A percentile compares a stretch with the other conserved stretches of the same genome.
Conservation (phyloP, 2,329 filamentous ascomycete species). For the Colletotrichum lentis region DNA sequence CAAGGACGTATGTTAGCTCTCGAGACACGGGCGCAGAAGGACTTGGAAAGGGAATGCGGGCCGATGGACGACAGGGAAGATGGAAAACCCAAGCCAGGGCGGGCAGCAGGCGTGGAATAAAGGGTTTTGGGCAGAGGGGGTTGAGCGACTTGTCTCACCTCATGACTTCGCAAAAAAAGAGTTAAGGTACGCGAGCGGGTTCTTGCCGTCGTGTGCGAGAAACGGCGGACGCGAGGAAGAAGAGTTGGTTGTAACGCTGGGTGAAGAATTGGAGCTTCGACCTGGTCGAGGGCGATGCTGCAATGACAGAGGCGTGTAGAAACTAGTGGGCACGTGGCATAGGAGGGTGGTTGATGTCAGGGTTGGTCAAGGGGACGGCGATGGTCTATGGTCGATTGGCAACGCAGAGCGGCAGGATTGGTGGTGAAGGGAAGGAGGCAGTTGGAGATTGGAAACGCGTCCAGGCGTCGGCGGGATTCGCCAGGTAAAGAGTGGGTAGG, state of each 20-base stretch:
- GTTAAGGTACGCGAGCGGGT: constrained; percentile 11
- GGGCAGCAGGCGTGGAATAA: constrained; percentile 32
- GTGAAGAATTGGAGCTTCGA: background rate
- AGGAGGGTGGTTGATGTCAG: background rate
- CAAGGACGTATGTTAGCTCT: constrained; percentile 38
- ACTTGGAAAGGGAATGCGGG: constrained; percentile 27
- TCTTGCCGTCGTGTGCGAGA: constrained; percentile 8
- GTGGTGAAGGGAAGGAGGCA: background rate
- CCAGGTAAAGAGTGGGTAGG: constrained; percentile 4
- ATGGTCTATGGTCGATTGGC: constrained; percentile 20
- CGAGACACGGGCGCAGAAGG: constrained; percentile 31
- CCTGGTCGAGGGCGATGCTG: background rate
- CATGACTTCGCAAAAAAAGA: constrained; percentile 32
- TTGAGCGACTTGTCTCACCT: constrained; percentile 35
- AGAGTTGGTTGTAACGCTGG: background rate
- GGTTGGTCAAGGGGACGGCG: background rate
- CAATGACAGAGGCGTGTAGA: background rate
- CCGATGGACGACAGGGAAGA: constrained; percentile 7
- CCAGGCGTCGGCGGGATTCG: constrained; percentile 16
- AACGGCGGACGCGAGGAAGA: background rate
- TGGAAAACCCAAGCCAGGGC: constrained; percentile 21
- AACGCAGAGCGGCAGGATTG: background rate
- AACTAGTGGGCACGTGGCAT: background rate
- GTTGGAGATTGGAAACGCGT: constrained; percentile 7
- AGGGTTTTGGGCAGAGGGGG: constrained; percentile 15